phyloP scores from a whole-genome alignment of 2,329 filamentous ascomycete species.

The Cyphellophora attinorum region DNA sequence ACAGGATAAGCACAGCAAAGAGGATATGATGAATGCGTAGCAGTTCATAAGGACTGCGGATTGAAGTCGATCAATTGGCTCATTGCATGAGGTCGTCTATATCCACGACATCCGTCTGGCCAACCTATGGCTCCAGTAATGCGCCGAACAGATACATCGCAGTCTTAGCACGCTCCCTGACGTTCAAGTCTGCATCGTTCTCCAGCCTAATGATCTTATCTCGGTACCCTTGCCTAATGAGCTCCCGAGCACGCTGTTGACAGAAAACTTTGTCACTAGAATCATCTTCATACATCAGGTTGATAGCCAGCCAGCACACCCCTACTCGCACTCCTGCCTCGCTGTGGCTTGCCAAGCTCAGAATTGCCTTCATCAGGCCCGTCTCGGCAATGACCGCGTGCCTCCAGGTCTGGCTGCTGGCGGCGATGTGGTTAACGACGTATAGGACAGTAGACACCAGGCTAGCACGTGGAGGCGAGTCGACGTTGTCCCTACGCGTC shows the following conservation, averaged over 20 bases:
- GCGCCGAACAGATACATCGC: constrained; percentile 52
- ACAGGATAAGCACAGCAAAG: no score
- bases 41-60: no score
- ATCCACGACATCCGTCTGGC: no score
- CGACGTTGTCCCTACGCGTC: constrained; percentile 20
- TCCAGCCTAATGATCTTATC: constrained; percentile 54
- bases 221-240: constrained; percentile 64
- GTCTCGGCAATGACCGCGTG: constrained; percentile 69
- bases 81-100: no score
- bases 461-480: constrained; percentile 37
- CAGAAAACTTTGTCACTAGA: constrained; percentile 42
- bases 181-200: constrained; percentile 67
- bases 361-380: constrained; percentile 62
- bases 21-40: no score
- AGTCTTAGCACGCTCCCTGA: constrained; percentile 73
- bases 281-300: constrained; percentile 77
- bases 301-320: constrained; percentile 75
- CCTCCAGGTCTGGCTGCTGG: constrained; percentile 67
- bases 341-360: constrained; percentile 63
- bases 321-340: constrained; percentile 65
- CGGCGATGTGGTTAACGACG: constrained; percentile 80
- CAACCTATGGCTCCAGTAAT: constrained; percentile 6
- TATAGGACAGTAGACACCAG: constrained; percentile 71
- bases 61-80: no score
- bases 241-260: constrained; percentile 54